Evolutionary conservation across 495 filamentous ascomycete genomes (phyloP).

Genomic region (Trypethelium eluteriae): DNA sequence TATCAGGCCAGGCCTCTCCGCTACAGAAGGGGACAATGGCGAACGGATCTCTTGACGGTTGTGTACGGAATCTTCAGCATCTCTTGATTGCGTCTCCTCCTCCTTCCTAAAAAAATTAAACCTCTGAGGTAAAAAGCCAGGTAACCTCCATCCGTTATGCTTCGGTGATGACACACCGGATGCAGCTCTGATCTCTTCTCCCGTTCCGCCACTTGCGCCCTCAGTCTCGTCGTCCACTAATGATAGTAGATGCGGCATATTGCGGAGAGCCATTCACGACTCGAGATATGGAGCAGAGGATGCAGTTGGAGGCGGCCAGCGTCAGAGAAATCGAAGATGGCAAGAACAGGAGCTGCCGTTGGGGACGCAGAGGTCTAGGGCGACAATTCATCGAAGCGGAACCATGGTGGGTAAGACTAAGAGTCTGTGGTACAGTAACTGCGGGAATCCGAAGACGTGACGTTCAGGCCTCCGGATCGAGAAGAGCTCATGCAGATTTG

Average conservation of each 20-base stretch:
- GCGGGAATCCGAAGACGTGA: background rate
- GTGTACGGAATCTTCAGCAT: background rate
- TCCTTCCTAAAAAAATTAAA: conserved; percentile 32
- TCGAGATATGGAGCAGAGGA: conserved; percentile 12
- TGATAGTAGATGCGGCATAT: conserved; percentile 26
- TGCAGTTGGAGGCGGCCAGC: background rate
- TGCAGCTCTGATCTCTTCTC: background rate
- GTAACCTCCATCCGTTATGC: conserved; percentile 23
- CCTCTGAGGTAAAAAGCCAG: conserved; percentile 27
- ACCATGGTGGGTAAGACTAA: background rate
- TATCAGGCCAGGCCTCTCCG: conserved; percentile 20
- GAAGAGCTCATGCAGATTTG: background rate
- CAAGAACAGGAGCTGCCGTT: background rate
- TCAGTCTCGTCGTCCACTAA: conserved; percentile 21
- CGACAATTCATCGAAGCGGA: background rate
- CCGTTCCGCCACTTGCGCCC: conserved; percentile 21
- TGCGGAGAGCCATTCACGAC: conserved; percentile 17
- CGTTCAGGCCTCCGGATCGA: background rate
- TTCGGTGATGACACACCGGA: conserved; percentile 18
- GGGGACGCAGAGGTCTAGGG: background rate
- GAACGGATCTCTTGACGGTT: conserved; percentile 8
- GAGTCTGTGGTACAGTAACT: background rate
- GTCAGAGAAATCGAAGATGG: conserved; percentile 2
- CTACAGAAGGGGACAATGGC: conserved; percentile 8
- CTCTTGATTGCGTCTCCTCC: conserved; percentile 23